Base-by-base conservation (phyloP, 148 eudicot species). In the Camellia granthamiana region DNA sequence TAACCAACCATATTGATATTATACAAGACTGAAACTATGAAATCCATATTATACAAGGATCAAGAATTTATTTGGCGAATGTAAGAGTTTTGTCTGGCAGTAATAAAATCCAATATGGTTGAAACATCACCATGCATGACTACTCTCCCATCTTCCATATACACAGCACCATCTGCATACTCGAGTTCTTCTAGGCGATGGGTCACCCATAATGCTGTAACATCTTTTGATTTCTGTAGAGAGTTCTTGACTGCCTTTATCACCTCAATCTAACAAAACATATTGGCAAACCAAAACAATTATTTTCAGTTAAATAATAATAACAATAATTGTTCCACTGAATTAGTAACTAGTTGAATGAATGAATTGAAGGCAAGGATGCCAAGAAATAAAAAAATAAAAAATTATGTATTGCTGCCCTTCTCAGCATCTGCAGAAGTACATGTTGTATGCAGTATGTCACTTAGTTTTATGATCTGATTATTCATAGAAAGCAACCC, bases 191-290 rank as follows among this genome's bases (percentile, higher is more conserved):
- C 98, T 82, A 95, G 79, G 16, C 98, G 93, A 77, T 95, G 98
- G 10, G 98, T 95, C 59, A 95, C 98, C 98, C 98, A 95, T 67
- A 94, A 81, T 63, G 97, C 98, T 14, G 98, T 94, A 44, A 93
- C 91, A 67, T 87, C 96, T 58, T 80, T 75, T 2, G 97, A 87
- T 79, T 79, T 86, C 38, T 84, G 76, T 79, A 94, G 38, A 9
- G 91, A 85, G 77, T 82, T 90, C 87, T 92, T 92, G 81, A 94
- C 92, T 52, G 98, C 98, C 21, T 88, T 88, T 82, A 94, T 83
- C 76, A 94, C 98, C 76, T 94, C 97, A 74, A 91, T 41, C 96
- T 94, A 64, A 46, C 23, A 49, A 7, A 4, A 60, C 55, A 38
- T 6, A 52, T 56, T 15, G 77, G 5, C 2, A 21, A 23, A 56